Evolutionary conservation across 1,139 yeast genomes (phyloP).

Genomic region (Sugiyamaella pinicola): DNA sequence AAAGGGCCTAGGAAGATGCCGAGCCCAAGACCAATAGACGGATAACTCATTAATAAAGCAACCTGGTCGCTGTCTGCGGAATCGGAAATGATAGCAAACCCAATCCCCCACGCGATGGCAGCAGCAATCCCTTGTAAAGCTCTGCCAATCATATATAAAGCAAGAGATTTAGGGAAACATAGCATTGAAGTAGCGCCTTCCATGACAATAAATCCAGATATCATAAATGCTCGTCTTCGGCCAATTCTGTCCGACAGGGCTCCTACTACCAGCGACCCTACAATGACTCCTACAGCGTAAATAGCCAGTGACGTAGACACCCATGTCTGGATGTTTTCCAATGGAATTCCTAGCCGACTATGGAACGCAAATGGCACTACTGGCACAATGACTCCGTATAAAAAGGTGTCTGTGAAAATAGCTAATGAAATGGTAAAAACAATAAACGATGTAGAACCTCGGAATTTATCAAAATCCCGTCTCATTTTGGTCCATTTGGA

Average conservation of each 20-base stretch:
- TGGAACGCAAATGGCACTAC: constrained; percentile 42
- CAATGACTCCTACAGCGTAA: constrained; percentile 43
- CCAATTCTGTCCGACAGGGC: constrained; percentile 37
- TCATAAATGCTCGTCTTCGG: constrained; percentile 38
- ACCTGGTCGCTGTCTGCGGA: constrained; percentile 34
- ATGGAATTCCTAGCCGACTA: constrained; percentile 36
- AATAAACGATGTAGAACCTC: constrained; percentile 37
- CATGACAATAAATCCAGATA: constrained; percentile 39
- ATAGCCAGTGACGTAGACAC: constrained; percentile 40
- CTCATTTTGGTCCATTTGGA: constrained; percentile 2
- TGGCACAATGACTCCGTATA: constrained; percentile 42
- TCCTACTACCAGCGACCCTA: constrained; percentile 40
- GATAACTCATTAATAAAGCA: constrained; percentile 39
- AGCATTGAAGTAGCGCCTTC: constrained; percentile 40
- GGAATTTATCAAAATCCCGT: constrained; percentile 29
- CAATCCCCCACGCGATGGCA: constrained; percentile 46
- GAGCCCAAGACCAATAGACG: constrained; percentile 40
- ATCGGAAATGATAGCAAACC: constrained; percentile 43
- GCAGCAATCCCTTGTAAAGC: constrained; percentile 43
- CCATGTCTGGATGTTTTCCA: constrained; percentile 36
- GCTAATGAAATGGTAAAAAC: constrained; percentile 39
- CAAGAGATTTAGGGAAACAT: constrained; percentile 36
- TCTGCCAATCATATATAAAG: constrained; percentile 41
- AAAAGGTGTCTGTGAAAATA: constrained; percentile 41
- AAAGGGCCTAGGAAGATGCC: constrained; percentile 43